Percentiles rank a stretch among this genome's conserved stretches.
Conservation (phyloP, 2,329 filamentous ascomycete genomes). For the Trichoderma polysporum region DNA sequence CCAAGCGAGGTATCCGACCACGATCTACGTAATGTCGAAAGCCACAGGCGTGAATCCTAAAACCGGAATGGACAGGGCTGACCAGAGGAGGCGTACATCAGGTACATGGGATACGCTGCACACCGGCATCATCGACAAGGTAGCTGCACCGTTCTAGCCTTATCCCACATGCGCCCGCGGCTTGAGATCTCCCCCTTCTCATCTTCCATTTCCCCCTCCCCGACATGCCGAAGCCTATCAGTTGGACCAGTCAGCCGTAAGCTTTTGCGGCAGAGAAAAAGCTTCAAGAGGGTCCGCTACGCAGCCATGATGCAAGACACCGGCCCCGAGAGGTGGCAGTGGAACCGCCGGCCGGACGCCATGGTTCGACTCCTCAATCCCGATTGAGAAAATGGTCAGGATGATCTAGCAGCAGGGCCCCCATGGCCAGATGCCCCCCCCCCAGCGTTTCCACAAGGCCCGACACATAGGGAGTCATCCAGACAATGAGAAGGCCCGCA, state of each 20-base stretch:
- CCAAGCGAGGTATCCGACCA: conserved; percentile 6
- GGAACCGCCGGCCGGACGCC: conserved; percentile 13
- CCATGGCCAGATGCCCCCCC: no score
- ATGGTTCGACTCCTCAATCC: neutral
- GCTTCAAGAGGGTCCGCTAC: conserved; percentile 15
- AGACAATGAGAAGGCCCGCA: neutral
- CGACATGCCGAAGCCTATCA: conserved; percentile 8
- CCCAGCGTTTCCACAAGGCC: neutral
- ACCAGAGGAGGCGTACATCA: neutral
- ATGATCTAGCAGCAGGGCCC: neutral
- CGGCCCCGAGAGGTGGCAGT: neutral
- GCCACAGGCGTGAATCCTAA: neutral
- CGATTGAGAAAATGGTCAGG: conserved; percentile 9
- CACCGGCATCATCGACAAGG: neutral
- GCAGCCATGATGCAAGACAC: conserved; percentile 20
- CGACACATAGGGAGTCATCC: neutral
- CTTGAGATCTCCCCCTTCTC: neutral
- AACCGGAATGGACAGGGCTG: neutral
- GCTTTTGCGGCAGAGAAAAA: neutral
- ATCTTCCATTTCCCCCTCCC: conserved; percentile 1
- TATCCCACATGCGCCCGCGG: conserved; percentile 4
- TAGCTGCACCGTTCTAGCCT: neutral
- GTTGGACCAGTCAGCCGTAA: neutral
- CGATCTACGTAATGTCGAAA: conserved; percentile 14
- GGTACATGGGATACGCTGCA: neutral